Evolutionary conservation across 257 asterid genomes (phyloP).

Genomic region (Solanum paucissectum): DNA sequence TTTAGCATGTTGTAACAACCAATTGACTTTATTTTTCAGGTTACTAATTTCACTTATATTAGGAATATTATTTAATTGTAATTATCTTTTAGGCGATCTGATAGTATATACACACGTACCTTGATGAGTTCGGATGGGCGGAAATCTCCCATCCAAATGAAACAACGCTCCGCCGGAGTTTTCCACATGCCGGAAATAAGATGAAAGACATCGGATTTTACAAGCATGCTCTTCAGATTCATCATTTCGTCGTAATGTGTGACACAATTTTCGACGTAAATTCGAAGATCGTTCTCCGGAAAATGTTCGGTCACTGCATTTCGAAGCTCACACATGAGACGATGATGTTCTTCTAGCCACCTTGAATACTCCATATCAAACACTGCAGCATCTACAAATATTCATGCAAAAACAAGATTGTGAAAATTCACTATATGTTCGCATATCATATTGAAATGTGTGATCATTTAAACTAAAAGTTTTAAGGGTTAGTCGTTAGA

Average conservation of each 20-base stretch:
- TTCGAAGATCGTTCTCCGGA: slow-evolving; percentile 61
- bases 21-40: neutral
- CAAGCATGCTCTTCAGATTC: slow-evolving; percentile 46
- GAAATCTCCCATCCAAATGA: slow-evolving; percentile 88
- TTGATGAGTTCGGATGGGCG: slow-evolving; percentile 80
- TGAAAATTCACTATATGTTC: neutral
- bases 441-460: neutral
- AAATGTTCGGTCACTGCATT: slow-evolving; percentile 49
- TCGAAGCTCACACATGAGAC: slow-evolving; percentile 60
- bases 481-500: neutral
- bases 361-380: slow-evolving; percentile 74
- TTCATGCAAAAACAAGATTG: neutral
- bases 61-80: neutral
- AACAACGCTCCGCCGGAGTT: slow-evolving; percentile 85
- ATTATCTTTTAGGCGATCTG: neutral
- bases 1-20: neutral
- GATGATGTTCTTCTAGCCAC: slow-evolving; percentile 83
- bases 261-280: slow-evolving; percentile 45
- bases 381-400: slow-evolving; percentile 32
- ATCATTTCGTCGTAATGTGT: slow-evolving; percentile 55
- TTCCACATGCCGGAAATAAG: slow-evolving; percentile 79
- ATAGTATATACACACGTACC: slow-evolving; percentile 13
- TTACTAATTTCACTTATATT: neutral
- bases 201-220: slow-evolving; percentile 60
- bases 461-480: too few species aligned